These are phyloP conservation scores for Penicillium sp. DNA, from an alignment of 2,329 filamentous ascomycete species.

Conservation along the genomic window DNA sequence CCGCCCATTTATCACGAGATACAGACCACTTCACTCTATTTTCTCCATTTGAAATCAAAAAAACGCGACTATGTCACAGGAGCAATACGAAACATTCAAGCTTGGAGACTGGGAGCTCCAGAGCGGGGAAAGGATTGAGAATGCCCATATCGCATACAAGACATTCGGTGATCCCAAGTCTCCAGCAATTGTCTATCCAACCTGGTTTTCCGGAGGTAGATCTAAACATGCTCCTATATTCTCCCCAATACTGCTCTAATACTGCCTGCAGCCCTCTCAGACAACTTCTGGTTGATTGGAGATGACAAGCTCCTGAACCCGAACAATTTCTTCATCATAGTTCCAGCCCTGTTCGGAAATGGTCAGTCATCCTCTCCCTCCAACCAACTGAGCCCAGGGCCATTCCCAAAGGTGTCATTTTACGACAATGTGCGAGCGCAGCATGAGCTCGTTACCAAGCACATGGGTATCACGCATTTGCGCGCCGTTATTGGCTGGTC, in stretches of 20 bases:
- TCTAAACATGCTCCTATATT: conserved; percentile 15
- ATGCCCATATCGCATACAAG: conserved; percentile 73
- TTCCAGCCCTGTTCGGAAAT: conserved; percentile 68
- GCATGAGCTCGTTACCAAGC: conserved; percentile 62
- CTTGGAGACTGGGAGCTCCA: conserved; percentile 67
- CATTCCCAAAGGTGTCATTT: conserved; percentile 63
- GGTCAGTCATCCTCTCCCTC: conserved; percentile 67
- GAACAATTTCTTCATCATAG: conserved; percentile 64
- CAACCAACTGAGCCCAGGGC: conserved; percentile 53
- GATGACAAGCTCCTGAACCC: conserved; percentile 64
- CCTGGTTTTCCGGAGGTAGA: conserved; percentile 67
- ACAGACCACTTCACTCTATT: not conserved
- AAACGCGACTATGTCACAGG: conserved; percentile 14
- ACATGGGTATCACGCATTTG: conserved; percentile 59
- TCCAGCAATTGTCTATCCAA: conserved; percentile 72
- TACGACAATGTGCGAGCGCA: conserved; percentile 70
- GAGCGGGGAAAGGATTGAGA: conserved; percentile 59
- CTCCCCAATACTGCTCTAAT: not conserved
- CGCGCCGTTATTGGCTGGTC: conserved; percentile 66
- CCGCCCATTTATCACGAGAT: not conserved
- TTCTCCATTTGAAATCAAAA: not conserved
- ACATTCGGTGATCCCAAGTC: conserved; percentile 63
- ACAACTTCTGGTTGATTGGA: conserved; percentile 74
- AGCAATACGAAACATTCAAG: conserved; percentile 50
- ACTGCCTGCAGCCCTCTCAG: conserved; percentile 52